These are phyloP conservation scores for Hebeloma cylindrosporum DNA, from an alignment of 768 basidiomycete genomes.

Conservation along the genomic window DNA sequence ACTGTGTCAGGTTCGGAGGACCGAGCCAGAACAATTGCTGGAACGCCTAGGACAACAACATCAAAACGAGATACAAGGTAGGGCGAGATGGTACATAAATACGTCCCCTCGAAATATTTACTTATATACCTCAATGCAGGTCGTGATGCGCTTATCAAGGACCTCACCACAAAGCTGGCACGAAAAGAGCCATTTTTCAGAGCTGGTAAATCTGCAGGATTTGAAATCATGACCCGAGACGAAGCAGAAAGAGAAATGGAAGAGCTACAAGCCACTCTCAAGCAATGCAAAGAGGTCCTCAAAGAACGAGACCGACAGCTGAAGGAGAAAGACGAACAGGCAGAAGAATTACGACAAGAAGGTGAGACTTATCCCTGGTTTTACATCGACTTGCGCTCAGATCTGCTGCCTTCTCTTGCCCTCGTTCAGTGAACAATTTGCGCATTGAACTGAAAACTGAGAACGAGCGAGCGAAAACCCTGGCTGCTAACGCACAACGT, in stretches of 20 bases:
- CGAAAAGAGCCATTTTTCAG: slow-evolving; percentile 54
- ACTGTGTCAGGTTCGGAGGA: slow-evolving; percentile 52
- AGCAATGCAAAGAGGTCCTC: slow-evolving; percentile 36
- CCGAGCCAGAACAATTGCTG: slow-evolving; percentile 63
- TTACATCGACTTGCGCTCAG: slow-evolving; percentile 1
- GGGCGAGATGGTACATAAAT: not conserved
- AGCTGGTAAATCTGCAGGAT: slow-evolving; percentile 47
- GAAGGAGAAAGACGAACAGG: slow-evolving; percentile 47
- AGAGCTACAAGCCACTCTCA: slow-evolving; percentile 38
- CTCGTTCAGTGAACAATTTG: slow-evolving; percentile 46
- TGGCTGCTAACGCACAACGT: slow-evolving; percentile 43
- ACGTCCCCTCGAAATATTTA: slow-evolving; percentile 22
- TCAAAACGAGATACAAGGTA: slow-evolving; percentile 54
- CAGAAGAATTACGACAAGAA: slow-evolving; percentile 44
- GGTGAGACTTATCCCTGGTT: slow-evolving; percentile 37
- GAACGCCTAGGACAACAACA: slow-evolving; percentile 49
- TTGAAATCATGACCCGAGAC: slow-evolving; percentile 73
- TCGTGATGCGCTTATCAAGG: slow-evolving; percentile 53
- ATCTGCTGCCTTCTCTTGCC: not conserved
- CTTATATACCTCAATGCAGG: slow-evolving; percentile 38
- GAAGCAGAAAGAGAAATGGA: slow-evolving; percentile 70
- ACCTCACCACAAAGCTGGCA: slow-evolving; percentile 54
- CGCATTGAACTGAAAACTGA: slow-evolving; percentile 60
- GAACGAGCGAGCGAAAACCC: slow-evolving; percentile 51
- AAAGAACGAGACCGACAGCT: slow-evolving; percentile 41